Percentiles rank a stretch among this genome's conserved stretches.
Conservation (phyloP, 352 stramenopile genomes). For the Globisporangium emineosum region DNA sequence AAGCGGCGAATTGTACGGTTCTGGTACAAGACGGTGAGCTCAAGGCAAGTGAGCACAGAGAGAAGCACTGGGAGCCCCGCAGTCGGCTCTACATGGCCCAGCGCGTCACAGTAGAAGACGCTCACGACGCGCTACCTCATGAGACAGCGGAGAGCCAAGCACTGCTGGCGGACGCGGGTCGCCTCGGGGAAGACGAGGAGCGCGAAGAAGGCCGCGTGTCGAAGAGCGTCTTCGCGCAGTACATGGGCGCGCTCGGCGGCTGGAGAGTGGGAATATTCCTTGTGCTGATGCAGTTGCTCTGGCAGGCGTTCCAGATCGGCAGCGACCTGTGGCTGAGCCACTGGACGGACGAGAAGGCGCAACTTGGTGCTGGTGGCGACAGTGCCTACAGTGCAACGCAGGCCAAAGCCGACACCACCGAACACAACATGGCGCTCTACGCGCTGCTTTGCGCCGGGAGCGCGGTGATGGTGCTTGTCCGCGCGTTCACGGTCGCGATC, state of each 20-base stretch:
- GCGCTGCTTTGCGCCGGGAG: not conserved
- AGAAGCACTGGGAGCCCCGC: not conserved
- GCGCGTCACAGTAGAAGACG: not conserved
- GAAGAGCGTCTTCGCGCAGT: not conserved
- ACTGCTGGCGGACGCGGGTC: not conserved
- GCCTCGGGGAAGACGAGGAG: conserved; percentile 4
- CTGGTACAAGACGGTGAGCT: not conserved
- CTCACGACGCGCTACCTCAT: not conserved
- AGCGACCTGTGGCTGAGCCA: conserved; percentile 31
- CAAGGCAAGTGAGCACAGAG: not conserved
- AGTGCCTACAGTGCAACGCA: not conserved
- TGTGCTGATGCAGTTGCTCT: conserved; percentile 15
- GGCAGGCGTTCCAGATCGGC: conserved; percentile 26
- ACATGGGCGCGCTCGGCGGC: not conserved
- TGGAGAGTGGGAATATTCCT: conserved; percentile 1
- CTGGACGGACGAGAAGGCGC: conserved; percentile 17
- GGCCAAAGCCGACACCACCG: not conserved
- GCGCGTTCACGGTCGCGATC: not conserved
- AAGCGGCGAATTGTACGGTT: not conserved
- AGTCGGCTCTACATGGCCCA: not conserved
- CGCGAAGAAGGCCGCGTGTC: not conserved
- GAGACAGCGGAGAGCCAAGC: not conserved
- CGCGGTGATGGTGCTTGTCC: not conserved
- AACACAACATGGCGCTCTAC: conserved; percentile 5
- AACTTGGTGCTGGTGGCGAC: not conserved